These are phyloP conservation scores for Limonium bicolor DNA, from an alignment of 148 eudicot genomes.

Conservation along the genomic window DNA sequence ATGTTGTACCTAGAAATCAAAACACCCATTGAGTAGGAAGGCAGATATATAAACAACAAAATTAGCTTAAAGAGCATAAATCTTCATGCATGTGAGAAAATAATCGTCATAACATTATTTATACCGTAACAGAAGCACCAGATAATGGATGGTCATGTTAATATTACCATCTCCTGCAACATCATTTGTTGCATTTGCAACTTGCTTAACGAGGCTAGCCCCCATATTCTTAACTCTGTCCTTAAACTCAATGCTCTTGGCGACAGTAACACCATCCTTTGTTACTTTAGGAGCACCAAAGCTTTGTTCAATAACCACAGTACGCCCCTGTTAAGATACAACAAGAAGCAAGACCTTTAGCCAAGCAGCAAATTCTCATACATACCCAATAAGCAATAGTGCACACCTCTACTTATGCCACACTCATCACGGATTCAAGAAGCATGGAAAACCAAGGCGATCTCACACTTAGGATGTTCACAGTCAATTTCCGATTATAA, in stretches of 20 bases:
- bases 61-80: too few relatives aligned
- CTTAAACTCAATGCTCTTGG: conserved; percentile 57
- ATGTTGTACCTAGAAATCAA: conserved; percentile 45
- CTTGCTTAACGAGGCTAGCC: conserved; percentile 67
- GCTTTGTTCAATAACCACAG: conserved; percentile 57
- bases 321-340: conserved; percentile 53
- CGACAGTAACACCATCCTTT: conserved; percentile 66
- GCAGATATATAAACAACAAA: too few relatives aligned
- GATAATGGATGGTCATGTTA: neutral
- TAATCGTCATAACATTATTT: too few relatives aligned
- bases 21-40: too few relatives aligned
- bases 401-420: too few relatives aligned
- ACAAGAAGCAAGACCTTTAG: too few relatives aligned
- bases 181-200: conserved; percentile 69
- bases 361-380: conserved; percentile 20
- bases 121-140: too few relatives aligned
- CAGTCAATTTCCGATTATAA: too few relatives aligned
- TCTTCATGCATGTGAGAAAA: too few relatives aligned
- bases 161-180: conserved; percentile 61
- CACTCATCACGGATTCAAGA: too few relatives aligned
- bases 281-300: conserved; percentile 67
- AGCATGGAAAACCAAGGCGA: neutral
- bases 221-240: conserved; percentile 46
- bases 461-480: too few relatives aligned
- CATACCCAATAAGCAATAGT: neutral